A percentile compares a stretch with the other conserved stretches of the same genome.
Evolutionary conservation across 352 stramenopile species (phyloP).

Genomic region (Globisporangium nodosum): DNA sequence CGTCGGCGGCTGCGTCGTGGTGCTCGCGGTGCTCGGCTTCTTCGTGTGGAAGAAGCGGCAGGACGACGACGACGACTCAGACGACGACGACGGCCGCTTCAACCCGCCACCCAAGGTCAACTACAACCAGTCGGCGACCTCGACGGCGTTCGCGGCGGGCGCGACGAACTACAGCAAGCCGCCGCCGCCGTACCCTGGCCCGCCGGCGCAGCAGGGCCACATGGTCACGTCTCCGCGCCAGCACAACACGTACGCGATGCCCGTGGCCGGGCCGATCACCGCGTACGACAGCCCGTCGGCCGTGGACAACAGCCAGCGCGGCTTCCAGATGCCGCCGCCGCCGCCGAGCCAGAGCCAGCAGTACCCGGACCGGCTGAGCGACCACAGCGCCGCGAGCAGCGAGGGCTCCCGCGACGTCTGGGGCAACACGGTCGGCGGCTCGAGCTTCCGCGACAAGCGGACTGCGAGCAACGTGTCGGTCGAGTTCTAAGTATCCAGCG

Average conservation of each 20-base stretch:
- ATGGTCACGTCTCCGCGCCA: constrained; percentile 8
- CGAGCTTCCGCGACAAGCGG: constrained; percentile 35
- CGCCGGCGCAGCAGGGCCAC: constrained; percentile 1
- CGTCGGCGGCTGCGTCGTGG: constrained; percentile 24
- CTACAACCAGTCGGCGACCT: constrained; percentile 14
- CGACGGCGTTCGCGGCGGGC: constrained; percentile 11
- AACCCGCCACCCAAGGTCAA: constrained; percentile 13
- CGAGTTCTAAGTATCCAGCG: constrained; percentile 34
- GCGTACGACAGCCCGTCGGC: constrained; percentile 43
- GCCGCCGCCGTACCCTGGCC: background rate
- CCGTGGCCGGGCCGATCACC: constrained; percentile 11
- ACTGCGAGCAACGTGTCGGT: constrained; percentile 51
- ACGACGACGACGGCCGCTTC: constrained; percentile 34
- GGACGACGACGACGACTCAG: constrained; percentile 58
- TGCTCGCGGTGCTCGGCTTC: constrained; percentile 47
- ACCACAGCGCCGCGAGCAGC: constrained; percentile 22
- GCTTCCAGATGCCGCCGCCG: no score
- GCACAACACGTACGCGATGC: constrained; percentile 17
- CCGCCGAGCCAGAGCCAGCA: no score
- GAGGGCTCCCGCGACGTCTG: constrained; percentile 32
- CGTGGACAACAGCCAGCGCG: constrained; percentile 1
- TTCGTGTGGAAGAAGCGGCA: constrained; percentile 52
- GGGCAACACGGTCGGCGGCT: constrained; percentile 23
- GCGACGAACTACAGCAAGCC: constrained; percentile 23
- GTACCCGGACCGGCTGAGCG: constrained; percentile 23